Percentiles rank a stretch among this genome's conserved stretches.
These are phyloP conservation scores for Kappamyces sp. DNA, from an alignment of 192 early-diverging fungal genomes.

Conservation along the genomic window DNA sequence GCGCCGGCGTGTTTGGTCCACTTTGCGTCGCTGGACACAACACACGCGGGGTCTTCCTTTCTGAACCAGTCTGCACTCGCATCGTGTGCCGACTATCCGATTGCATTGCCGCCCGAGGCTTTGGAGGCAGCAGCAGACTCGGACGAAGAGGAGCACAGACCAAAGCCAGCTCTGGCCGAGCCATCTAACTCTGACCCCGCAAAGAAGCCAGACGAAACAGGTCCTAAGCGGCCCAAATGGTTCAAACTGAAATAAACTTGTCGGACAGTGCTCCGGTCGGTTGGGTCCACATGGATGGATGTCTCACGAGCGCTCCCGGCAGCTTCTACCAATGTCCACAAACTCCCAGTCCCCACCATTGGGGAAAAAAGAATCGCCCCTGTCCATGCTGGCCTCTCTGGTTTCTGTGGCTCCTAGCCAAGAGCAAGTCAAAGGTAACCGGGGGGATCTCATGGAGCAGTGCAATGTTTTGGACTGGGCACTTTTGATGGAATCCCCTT, in stretches of 20 bases:
- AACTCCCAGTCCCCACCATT: slow-evolving; percentile 3
- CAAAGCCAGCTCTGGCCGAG: not conserved
- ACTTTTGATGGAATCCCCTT: slow-evolving; percentile 10
- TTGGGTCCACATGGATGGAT: no score
- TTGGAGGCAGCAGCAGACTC: slow-evolving; percentile 1
- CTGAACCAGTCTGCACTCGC: no score
- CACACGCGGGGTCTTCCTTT: not conserved
- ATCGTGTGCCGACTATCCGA: slow-evolving; percentile 1
- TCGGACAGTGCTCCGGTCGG: no score
- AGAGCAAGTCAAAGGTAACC: slow-evolving; percentile 13
- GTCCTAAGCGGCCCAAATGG: slow-evolving; percentile 11
- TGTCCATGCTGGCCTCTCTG: slow-evolving; percentile 11
- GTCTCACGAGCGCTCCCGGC: not conserved
- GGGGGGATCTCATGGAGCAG: not conserved
- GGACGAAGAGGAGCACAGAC: not conserved
- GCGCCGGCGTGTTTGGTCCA: slow-evolving; percentile 41
- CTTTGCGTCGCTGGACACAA: slow-evolving; percentile 16
- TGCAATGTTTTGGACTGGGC: slow-evolving; percentile 1
- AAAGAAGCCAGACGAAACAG: not conserved
- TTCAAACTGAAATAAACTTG: not conserved
- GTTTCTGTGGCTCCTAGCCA: not conserved
- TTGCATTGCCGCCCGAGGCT: not conserved
- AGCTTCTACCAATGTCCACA: slow-evolving; percentile 6
- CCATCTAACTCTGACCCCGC: not conserved
- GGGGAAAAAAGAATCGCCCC: slow-evolving; percentile 4